A percentile compares a stretch with the other conserved stretches of the same genome.
Evolutionary conservation across 2,329 filamentous ascomycete genomes (phyloP).

Genomic region (Elsinoe perseae): DNA sequence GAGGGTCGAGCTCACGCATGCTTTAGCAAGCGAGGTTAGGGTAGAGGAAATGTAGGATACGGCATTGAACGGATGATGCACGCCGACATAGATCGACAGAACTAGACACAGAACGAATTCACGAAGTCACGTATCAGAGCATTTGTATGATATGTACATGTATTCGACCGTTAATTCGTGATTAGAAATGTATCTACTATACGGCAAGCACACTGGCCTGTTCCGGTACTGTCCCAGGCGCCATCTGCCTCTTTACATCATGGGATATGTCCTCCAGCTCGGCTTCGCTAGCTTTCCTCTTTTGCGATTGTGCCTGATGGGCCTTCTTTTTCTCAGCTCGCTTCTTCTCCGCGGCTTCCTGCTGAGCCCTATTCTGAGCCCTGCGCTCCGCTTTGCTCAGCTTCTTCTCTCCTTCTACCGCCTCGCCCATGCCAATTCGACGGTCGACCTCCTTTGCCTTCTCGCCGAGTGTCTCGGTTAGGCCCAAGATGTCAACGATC

Average conservation of each 20-base stretch:
- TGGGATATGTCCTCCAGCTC: constrained; percentile 24
- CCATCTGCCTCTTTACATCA: constrained; percentile 24
- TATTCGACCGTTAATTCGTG: not conserved
- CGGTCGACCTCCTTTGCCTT: constrained; percentile 59
- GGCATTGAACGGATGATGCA: not conserved
- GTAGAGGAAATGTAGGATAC: constrained; percentile 5
- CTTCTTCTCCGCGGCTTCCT: constrained; percentile 26
- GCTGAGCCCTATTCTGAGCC: constrained; percentile 36
- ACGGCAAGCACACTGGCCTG: constrained; percentile 24
- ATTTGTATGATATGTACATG: not conserved
- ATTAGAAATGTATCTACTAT: constrained; percentile 3
- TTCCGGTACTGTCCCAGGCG: constrained; percentile 24
- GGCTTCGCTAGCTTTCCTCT: constrained; percentile 25
- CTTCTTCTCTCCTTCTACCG: constrained; percentile 42
- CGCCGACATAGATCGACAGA: not conserved
- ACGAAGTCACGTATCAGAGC: not conserved
- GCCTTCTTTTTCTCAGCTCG: constrained; percentile 17
- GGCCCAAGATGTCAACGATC: constrained; percentile 56
- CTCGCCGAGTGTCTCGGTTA: constrained; percentile 53
- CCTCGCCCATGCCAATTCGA: constrained; percentile 37
- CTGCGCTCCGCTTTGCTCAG: constrained; percentile 42
- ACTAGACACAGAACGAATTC: constrained; percentile 2
- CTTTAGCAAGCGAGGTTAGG: constrained; percentile 50
- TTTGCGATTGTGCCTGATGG: constrained; percentile 21
- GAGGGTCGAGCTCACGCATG: constrained; percentile 70